These are phyloP conservation scores for Jaltomata sinuosa DNA, from an alignment of 257 asterid species.

Conservation along the genomic window DNA sequence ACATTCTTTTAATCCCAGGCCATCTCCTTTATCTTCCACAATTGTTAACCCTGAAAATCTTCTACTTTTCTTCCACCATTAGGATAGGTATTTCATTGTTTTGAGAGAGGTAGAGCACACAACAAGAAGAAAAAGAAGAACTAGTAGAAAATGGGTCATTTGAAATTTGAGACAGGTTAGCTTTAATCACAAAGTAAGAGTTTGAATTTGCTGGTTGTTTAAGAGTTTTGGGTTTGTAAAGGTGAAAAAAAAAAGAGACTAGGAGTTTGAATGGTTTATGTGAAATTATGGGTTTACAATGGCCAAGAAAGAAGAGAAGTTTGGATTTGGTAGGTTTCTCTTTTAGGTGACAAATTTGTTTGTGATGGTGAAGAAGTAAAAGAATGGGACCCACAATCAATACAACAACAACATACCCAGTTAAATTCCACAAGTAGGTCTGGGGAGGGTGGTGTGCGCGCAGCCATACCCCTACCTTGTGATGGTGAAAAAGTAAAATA, in stretches of 20 bases:
- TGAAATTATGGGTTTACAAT: neutral
- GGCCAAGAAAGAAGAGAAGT: neutral
- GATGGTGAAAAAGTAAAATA: no score
- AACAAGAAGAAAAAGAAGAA: neutral
- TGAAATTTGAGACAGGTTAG: neutral
- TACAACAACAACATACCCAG: no score
- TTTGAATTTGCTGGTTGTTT: neutral
- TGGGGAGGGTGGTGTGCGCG: no score
- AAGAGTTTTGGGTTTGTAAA: neutral
- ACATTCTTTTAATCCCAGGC: neutral
- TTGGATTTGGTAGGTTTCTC: neutral
- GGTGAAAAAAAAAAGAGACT: neutral
- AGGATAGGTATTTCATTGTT: neutral
- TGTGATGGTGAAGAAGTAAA: neutral
- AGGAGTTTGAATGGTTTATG: neutral
- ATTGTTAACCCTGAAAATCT: neutral
- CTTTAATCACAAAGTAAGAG: neutral
- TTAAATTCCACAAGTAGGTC: no score
- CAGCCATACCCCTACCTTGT: no score
- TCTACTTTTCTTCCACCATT: neutral
- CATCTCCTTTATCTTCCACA: neutral
- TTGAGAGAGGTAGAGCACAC: neutral
- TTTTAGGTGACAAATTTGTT: neutral
- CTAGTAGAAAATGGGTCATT: neutral
- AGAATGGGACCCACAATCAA: no score